Evolutionary conservation across 2,329 filamentous ascomycete genomes (phyloP), one percentile per base, ranked within the genome.

Genomic region (Colletotrichum limetticola): DNA sequence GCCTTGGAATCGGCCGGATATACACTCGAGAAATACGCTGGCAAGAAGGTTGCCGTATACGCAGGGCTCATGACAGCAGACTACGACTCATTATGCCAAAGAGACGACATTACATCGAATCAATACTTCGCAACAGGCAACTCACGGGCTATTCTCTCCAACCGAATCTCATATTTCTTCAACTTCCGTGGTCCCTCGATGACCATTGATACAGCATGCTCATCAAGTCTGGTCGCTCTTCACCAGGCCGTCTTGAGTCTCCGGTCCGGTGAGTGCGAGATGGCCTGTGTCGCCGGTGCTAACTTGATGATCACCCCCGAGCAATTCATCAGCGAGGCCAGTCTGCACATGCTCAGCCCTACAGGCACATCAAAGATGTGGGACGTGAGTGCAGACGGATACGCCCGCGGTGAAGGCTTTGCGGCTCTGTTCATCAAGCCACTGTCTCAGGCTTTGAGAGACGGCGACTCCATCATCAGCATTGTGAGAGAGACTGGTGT

Each of bases 141-240:
- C 55, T 80, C 78, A 24, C 75, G 76, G 30, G 77, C 80, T 14
- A 82, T 84, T 37, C 74, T 83, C 66, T 79, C 83, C 1, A 85
- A 85, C 73, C 78, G 84, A 1, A 79, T 86, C 42, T 84, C 82
- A 1, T 84, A 83, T 69, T 82, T 83, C 70, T 82, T 85, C 62
- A 82, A 85, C 71, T 78, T 84, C 64, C 78, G 79, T 12, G 84
- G 83, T 3, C 82, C 83, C 4, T 81, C 79, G 35, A 80, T 85
- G 75, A 85, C 84, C 3, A 81, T 87, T 12, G 84, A 87, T 58
- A 86, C 85, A 28, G 85, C 83, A 28, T 87, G 85, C 76, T 86
- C 85, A n/a, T 82, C 82, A 1, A 82, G 83, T 22, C 66, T 86
- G 30, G 80, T 84, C 4, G 82, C 83, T 5, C 76, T 87, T 0